Percentiles rank a stretch among this genome's conserved stretches.
Evolutionary conservation across 2,329 filamentous ascomycete species (phyloP).

Genomic region (Bipolaris zeicola): DNA sequence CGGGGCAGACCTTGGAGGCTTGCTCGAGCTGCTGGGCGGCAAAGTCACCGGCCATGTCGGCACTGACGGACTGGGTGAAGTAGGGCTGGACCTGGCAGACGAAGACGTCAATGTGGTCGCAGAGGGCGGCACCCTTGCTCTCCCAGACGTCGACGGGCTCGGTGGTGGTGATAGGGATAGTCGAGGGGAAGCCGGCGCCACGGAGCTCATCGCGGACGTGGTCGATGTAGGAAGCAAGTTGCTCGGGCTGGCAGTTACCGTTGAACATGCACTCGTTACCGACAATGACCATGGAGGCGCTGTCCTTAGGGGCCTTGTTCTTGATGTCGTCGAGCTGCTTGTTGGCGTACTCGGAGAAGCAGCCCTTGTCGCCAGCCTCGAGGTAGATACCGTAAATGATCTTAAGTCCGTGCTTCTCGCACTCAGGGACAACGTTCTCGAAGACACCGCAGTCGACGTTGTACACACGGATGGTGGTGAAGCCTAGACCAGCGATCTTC

Average conservation of each 20-base stretch:
- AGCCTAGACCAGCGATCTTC: slow-evolving; percentile 54
- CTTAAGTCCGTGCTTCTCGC: slow-evolving; percentile 69
- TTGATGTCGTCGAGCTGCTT: slow-evolving; percentile 76
- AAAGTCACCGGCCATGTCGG: slow-evolving; percentile 74
- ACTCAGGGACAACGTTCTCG: slow-evolving; percentile 73
- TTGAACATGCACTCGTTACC: slow-evolving; percentile 92
- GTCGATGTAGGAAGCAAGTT: slow-evolving; percentile 74
- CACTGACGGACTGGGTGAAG: slow-evolving; percentile 76
- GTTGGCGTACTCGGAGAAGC: slow-evolving; percentile 61
- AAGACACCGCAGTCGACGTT: slow-evolving; percentile 88
- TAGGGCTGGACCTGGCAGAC: slow-evolving; percentile 91
- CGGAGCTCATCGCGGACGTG: slow-evolving; percentile 68
- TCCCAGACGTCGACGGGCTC: slow-evolving; percentile 84
- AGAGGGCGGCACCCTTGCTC: slow-evolving; percentile 65
- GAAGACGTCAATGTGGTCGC: slow-evolving; percentile 75
- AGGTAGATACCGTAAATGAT: slow-evolving; percentile 91
- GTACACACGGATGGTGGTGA: slow-evolving; percentile 79
- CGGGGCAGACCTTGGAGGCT: slow-evolving; percentile 71
- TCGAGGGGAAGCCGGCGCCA: slow-evolving; percentile 70
- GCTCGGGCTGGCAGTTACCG: slow-evolving; percentile 65
- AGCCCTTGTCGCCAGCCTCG: slow-evolving; percentile 58
- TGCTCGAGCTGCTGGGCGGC: slow-evolving; percentile 73
- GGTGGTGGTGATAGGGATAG: slow-evolving; percentile 72
- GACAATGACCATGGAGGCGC: slow-evolving; percentile 80
- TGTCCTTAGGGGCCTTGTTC: slow-evolving; percentile 69